Percentiles rank a stretch among this genome's conserved stretches.
These are phyloP conservation scores for Pseudopediastrum boryanum DNA, from an alignment of 139 green algal genomes.

Conservation along the genomic window DNA sequence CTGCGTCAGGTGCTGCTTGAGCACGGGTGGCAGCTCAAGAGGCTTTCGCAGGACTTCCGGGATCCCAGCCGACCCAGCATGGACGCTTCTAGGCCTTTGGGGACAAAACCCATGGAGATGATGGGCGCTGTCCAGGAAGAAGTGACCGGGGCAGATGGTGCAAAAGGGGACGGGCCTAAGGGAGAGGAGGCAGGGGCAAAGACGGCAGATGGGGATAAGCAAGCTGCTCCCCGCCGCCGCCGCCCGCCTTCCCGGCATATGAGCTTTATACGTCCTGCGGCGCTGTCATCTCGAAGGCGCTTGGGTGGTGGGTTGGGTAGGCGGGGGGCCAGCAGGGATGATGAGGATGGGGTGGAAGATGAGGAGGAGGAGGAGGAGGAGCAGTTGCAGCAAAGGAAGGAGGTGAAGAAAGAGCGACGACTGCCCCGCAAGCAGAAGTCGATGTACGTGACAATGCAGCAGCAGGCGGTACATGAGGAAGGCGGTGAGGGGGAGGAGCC, in stretches of 20 bases:
- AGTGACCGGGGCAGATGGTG: not conserved
- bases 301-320: not conserved
- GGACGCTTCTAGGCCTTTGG: not conserved
- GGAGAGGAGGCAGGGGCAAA: not conserved
- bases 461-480: not conserved
- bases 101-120: not conserved
- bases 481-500: not conserved
- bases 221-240: not conserved
- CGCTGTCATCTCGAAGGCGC: not conserved
- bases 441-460: not conserved
- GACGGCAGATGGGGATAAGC: not conserved
- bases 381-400: conserved; percentile 12
- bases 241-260: conserved; percentile 19
- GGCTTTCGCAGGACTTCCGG: conserved; percentile 25
- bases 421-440: not conserved
- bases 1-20: conserved; percentile 19
- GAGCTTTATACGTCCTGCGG: conserved; percentile 6
- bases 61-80: not conserved
- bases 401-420: not conserved
- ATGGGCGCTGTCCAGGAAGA: not conserved
- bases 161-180: not conserved
- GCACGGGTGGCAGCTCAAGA: conserved; percentile 36
- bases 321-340: not conserved
- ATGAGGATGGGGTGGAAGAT: not conserved
- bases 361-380: not conserved